phyloP scores from a whole-genome alignment of 1,284 basidiomycete species.

The Irpex rosettiformis region DNA sequence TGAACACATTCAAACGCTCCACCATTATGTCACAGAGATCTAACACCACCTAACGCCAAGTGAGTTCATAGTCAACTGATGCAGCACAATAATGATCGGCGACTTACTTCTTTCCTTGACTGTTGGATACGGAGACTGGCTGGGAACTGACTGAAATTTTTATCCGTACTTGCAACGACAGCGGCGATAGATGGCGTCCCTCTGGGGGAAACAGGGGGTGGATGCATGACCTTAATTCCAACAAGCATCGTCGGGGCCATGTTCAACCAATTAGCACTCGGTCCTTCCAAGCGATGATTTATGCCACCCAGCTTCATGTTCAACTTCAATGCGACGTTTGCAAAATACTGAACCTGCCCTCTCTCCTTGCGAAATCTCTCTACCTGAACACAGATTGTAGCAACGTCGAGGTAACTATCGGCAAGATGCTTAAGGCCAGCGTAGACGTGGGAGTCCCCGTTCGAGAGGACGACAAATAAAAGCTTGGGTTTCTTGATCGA shows the following conservation, averaged over 20 bases:
- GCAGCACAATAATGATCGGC: too few species aligned
- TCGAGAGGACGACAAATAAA: constrained; percentile 61
- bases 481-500: constrained; percentile 44
- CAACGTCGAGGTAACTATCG: constrained; percentile 62
- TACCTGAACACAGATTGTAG: constrained; percentile 53
- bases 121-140: constrained; percentile 58
- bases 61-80: background rate
- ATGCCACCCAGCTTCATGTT: constrained; percentile 78
- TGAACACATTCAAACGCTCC: constrained; percentile 58
- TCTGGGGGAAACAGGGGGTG: constrained; percentile 47
- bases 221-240: constrained; percentile 79
- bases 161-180: constrained; percentile 70
- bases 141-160: constrained; percentile 66
- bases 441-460: constrained; percentile 66
- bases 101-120: too few species aligned
- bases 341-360: constrained; percentile 61
- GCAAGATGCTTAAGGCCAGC: constrained; percentile 73
- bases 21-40: constrained; percentile 63
- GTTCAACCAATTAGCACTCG: constrained; percentile 56
- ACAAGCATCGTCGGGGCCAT: constrained; percentile 73
- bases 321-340: constrained; percentile 61
- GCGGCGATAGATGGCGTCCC: constrained; percentile 76
- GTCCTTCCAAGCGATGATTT: constrained; percentile 57
- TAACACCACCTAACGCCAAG: constrained; percentile 55
- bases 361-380: too few species aligned